A percentile compares a stretch with the other conserved stretches of the same genome.
Conservation (phyloP, 495 filamentous ascomycete genomes). For the Cetradonia linearis region DNA sequence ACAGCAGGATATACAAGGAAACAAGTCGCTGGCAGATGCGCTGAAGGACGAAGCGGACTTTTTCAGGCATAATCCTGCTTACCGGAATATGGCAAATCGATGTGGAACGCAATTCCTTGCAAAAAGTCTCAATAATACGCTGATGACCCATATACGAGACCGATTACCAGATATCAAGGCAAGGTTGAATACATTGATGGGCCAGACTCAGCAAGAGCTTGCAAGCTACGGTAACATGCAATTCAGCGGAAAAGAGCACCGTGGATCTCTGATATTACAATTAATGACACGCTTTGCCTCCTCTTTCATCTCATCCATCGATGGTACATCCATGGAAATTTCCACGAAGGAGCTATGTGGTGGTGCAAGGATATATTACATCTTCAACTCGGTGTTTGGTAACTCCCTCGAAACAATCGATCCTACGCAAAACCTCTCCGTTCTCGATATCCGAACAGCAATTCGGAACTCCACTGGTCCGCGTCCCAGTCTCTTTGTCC, state of each 20-base stretch:
- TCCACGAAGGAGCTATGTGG: constrained; percentile 98
- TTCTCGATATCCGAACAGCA: constrained; percentile 93
- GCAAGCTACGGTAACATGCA: constrained; percentile 97
- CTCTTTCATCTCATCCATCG: constrained; percentile 97
- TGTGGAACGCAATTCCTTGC: constrained; percentile 94
- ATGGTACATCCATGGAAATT: constrained; percentile 95
- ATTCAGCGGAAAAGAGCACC: constrained; percentile 94
- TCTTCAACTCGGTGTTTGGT: constrained; percentile 99
- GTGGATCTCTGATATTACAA: constrained; percentile 88
- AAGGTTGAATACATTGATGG: constrained; percentile 94
- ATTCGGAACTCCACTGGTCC: constrained; percentile 98
- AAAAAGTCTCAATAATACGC: constrained; percentile 85
- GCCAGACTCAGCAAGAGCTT: constrained; percentile 96
- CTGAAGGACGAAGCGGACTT: constrained; percentile 87
- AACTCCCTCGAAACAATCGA: constrained; percentile 94
- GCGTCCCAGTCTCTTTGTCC: constrained; percentile 89
- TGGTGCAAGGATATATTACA: constrained; percentile 96
- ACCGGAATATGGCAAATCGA: constrained; percentile 86
- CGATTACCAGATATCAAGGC: constrained; percentile 96
- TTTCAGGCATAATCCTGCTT: constrained; percentile 93
- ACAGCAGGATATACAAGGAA: constrained; percentile 95
- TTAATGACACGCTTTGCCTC: constrained; percentile 97
- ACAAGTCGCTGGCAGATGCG: constrained; percentile 82
- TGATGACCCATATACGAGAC: constrained; percentile 96
- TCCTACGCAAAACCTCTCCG: constrained; percentile 85